phyloP scores from a whole-genome alignment of 202 grass and related monocot species.

The Hordeum pubiflorum region DNA sequence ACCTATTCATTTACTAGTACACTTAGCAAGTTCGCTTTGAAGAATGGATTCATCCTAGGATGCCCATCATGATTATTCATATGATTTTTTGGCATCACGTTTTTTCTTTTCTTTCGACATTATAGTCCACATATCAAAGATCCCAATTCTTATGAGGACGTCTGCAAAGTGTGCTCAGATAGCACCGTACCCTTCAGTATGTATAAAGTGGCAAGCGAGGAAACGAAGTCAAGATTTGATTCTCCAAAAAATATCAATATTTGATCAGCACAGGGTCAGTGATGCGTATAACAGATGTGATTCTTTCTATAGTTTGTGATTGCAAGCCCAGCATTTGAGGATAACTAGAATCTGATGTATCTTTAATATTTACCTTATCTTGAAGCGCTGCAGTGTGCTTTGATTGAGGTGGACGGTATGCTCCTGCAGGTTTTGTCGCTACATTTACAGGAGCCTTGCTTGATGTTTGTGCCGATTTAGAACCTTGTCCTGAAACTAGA shows the following conservation, averaged over 20 bases:
- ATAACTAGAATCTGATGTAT: background rate
- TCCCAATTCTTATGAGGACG: background rate
- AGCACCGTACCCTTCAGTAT: background rate
- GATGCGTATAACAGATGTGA: background rate
- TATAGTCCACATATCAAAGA: background rate
- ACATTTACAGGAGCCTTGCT: slow-evolving; percentile 44
- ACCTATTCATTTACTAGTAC: background rate
- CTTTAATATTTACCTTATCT: slow-evolving; percentile 52
- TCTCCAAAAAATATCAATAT: background rate
- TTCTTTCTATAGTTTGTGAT: background rate
- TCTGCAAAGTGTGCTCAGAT: background rate
- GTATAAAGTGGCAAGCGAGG: background rate
- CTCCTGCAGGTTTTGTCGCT: slow-evolving; percentile 48
- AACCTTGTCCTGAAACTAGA: slow-evolving; percentile 54
- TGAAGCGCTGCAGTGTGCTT: slow-evolving; percentile 63
- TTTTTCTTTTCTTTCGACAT: background rate
- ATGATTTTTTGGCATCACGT: background rate
- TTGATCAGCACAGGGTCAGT: background rate
- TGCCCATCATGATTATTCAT: background rate
- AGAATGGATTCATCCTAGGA: background rate
- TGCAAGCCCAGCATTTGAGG: background rate
- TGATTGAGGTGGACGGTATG: slow-evolving; percentile 76
- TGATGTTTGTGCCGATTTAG: slow-evolving; percentile 60
- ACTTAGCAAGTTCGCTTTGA: background rate
- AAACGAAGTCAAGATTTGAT: background rate